Conservation (phyloP, 2,329 filamentous ascomycete species). For the Talaromyces sp. region DNA sequence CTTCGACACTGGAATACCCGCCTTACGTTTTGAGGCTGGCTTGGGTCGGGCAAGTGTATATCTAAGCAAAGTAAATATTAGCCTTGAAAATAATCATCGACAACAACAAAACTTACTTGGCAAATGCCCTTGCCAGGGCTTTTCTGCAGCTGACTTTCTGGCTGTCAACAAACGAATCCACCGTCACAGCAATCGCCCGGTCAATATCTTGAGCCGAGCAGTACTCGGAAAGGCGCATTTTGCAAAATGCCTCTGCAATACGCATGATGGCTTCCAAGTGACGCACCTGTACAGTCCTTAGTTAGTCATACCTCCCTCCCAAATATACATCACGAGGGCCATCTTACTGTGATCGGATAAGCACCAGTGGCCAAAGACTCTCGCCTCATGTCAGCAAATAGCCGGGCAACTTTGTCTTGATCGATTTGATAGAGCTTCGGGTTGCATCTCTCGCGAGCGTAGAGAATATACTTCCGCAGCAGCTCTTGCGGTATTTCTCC, state of each 20-base stretch:
- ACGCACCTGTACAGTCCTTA: slow-evolving; percentile 62
- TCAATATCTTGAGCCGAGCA: slow-evolving; percentile 88
- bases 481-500: slow-evolving; percentile 86
- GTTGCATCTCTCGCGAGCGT: slow-evolving; percentile 80
- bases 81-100: background rate
- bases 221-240: slow-evolving; percentile 97
- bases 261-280: slow-evolving; percentile 97
- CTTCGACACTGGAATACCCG: slow-evolving; percentile 30
- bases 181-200: slow-evolving; percentile 91
- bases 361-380: slow-evolving; percentile 91
- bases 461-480: slow-evolving; percentile 93
- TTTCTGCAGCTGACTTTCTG: slow-evolving; percentile 99
- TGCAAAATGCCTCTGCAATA: slow-evolving; percentile 88
- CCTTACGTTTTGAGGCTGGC: slow-evolving; percentile 35
- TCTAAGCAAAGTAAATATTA: slow-evolving; percentile 17
- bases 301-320: slow-evolving; percentile 8
- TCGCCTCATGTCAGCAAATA: slow-evolving; percentile 94
- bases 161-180: slow-evolving; percentile 91
- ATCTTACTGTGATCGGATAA: slow-evolving; percentile 90
- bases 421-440: slow-evolving; percentile 98
- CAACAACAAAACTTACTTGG: slow-evolving; percentile 69
- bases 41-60: slow-evolving; percentile 38
- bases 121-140: slow-evolving; percentile 86
- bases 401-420: slow-evolving; percentile 87
- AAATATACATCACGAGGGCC: background rate